Conservation (phyloP, 2,329 filamentous ascomycete genomes). For the Pseudopyrenochaeta lycopersici region DNA sequence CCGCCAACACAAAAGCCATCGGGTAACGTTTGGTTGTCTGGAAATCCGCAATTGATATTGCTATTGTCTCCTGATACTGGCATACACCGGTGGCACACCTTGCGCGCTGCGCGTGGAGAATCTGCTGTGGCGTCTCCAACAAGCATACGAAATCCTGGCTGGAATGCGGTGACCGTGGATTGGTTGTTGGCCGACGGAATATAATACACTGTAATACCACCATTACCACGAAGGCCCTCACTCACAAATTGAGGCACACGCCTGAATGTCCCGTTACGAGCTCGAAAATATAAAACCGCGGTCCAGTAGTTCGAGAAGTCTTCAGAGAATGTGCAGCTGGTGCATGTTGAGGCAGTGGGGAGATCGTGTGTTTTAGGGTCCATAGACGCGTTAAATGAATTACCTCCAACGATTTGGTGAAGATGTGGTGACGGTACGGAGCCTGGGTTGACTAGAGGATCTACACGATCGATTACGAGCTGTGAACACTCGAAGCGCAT, state of each 20-base stretch:
- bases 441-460: slow-evolving; percentile 34
- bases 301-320: slow-evolving; percentile 46
- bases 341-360: slow-evolving; percentile 47
- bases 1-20: slow-evolving; percentile 60
- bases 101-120: slow-evolving; percentile 9
- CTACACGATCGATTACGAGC: slow-evolving; percentile 34
- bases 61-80: slow-evolving; percentile 27
- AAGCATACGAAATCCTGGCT: slow-evolving; percentile 61
- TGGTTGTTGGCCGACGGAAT: slow-evolving; percentile 25
- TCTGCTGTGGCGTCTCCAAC: slow-evolving; percentile 48
- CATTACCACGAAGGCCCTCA: slow-evolving; percentile 27
- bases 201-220: slow-evolving; percentile 43
- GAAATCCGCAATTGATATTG: slow-evolving; percentile 32
- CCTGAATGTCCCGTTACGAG: slow-evolving; percentile 40
- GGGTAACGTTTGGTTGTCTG: slow-evolving; percentile 29
- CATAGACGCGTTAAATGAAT: slow-evolving; percentile 49
- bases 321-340: slow-evolving; percentile 38
- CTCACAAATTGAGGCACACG: slow-evolving; percentile 32
- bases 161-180: slow-evolving; percentile 67
- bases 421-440: slow-evolving; percentile 32
- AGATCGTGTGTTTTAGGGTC: slow-evolving; percentile 26
- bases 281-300: slow-evolving; percentile 34
- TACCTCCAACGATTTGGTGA: slow-evolving; percentile 33
- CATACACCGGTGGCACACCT: slow-evolving; percentile 39
- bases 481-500: slow-evolving; percentile 38